A percentile compares a stretch with the other conserved stretches of the same genome.
Conservation (phyloP, 2,329 filamentous ascomycete genomes). For the Purpureocillium lavendulum region DNA sequence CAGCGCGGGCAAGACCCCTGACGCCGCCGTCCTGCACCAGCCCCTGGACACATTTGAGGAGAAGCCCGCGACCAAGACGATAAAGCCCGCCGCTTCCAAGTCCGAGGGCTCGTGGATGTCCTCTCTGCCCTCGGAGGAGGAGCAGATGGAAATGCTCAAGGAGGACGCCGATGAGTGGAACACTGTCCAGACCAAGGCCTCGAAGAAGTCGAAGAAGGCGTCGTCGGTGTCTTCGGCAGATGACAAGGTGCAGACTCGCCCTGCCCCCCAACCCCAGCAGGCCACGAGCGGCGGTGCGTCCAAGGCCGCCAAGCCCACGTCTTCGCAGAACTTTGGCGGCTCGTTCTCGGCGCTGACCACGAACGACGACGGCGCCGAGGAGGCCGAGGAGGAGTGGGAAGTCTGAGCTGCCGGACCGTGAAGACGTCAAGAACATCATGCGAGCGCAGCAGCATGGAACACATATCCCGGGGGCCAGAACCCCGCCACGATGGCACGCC, state of each 20-base stretch:
- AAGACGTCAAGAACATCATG: not conserved
- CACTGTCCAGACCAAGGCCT: conserved; percentile 44
- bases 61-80: conserved; percentile 17
- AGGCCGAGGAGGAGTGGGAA: conserved; percentile 43
- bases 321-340: conserved; percentile 30
- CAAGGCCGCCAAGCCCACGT: conserved; percentile 19
- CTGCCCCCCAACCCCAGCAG: conserved; percentile 22
- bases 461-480: too few species aligned
- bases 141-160: conserved; percentile 51
- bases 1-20: conserved; percentile 17
- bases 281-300: conserved; percentile 14
- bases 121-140: conserved; percentile 50
- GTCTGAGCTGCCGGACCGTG: conserved; percentile 24
- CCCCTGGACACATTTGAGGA: conserved; percentile 52
- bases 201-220: conserved; percentile 34
- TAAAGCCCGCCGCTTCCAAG: conserved; percentile 23
- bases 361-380: conserved; percentile 29
- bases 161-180: conserved; percentile 48
- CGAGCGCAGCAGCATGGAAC: not conserved
- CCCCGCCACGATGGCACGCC: not conserved
- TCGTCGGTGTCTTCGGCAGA: conserved; percentile 21
- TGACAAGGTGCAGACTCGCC: conserved; percentile 19
- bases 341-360: conserved; percentile 42
- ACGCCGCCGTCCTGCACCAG: conserved; percentile 30
- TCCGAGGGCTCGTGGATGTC: conserved; percentile 37